These are phyloP conservation scores for Tylopilus intermedius DNA, from an alignment of 768 basidiomycete genomes.

Conservation along the genomic window DNA sequence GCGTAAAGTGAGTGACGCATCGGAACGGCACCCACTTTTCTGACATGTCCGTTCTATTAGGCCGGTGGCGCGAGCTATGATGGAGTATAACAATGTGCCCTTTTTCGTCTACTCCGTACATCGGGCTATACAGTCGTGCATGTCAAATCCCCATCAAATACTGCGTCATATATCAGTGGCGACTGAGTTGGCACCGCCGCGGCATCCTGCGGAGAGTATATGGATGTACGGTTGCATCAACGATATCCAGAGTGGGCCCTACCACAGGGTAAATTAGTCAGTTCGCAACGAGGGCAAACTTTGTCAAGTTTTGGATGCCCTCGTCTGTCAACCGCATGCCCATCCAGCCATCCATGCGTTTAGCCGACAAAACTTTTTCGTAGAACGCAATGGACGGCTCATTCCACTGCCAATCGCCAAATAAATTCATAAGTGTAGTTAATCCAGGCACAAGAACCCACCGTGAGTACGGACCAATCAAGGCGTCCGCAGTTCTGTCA, in stretches of 20 bases:
- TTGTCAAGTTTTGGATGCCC: conserved; percentile 58
- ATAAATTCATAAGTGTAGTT: conserved; percentile 6
- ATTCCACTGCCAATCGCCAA: conserved; percentile 67
- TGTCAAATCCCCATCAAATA: conserved; percentile 9
- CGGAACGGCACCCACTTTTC: conserved; percentile 11
- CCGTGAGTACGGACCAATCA: conserved; percentile 82
- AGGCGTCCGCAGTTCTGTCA: conserved; percentile 64
- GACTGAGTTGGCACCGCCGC: conserved; percentile 20
- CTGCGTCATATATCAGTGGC: conserved; percentile 24
- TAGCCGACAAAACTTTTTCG: conserved; percentile 77
- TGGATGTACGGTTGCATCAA: conserved; percentile 3
- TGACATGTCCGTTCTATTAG: conserved; percentile 34
- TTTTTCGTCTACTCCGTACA: conserved; percentile 11
- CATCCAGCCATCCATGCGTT: conserved; percentile 79
- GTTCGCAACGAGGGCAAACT: conserved; percentile 33
- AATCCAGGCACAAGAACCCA: conserved; percentile 33
- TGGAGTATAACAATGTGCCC: conserved; percentile 50
- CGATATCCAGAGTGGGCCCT: conserved; percentile 1
- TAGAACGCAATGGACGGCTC: conserved; percentile 89
- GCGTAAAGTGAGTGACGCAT: conserved; percentile 60
- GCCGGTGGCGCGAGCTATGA: conserved; percentile 89
- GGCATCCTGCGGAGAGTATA: not conserved
- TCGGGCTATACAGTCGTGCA: conserved; percentile 11
- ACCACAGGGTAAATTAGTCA: conserved; percentile 8
- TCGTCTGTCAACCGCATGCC: conserved; percentile 75